These are phyloP conservation scores for Cyclaneusma minus DNA, from an alignment of 2,329 filamentous ascomycete species.

Conservation along the genomic window DNA sequence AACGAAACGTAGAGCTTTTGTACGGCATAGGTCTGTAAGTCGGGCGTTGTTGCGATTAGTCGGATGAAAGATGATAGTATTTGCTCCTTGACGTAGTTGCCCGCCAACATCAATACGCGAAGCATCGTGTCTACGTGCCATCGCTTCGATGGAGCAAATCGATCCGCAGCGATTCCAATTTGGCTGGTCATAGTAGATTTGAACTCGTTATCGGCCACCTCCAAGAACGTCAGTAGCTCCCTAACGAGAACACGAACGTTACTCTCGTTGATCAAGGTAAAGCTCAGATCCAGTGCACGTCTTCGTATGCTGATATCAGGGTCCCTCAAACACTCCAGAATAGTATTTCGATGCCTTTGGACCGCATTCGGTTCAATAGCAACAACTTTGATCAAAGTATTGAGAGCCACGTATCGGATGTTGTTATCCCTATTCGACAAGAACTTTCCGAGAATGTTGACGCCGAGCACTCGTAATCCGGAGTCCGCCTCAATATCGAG, in stretches of 20 bases:
- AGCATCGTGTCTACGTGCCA: conserved; percentile 99
- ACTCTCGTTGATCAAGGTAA: conserved; percentile 92
- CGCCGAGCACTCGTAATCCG: conserved; percentile 80
- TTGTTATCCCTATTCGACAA: conserved; percentile 98
- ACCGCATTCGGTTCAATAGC: conserved; percentile 96
- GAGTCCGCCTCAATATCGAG: conserved; percentile 97
- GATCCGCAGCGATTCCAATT: conserved; percentile 91
- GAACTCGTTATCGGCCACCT: conserved; percentile 96
- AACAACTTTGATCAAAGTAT: conserved; percentile 95
- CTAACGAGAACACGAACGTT: conserved; percentile 90
- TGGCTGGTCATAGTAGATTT: conserved; percentile 97
- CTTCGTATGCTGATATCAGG: conserved; percentile 96
- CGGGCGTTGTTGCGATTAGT: conserved; percentile 83
- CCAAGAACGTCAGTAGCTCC: conserved; percentile 85
- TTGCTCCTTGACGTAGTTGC: conserved; percentile 95
- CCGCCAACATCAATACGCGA: conserved; percentile 79
- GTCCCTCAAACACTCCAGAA: conserved; percentile 87
- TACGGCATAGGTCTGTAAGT: conserved; percentile 89
- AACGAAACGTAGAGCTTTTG: conserved; percentile 85
- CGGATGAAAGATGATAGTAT: conserved; percentile 95
- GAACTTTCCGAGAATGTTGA: conserved; percentile 98
- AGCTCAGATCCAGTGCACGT: conserved; percentile 91
- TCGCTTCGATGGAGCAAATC: conserved; percentile 89
- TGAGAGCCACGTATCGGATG: conserved; percentile 93
- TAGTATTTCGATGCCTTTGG: conserved; percentile 92